Evolutionary conservation across 2,329 filamentous ascomycete species (phyloP), one percentile per base, ranked within the genome.

Genomic region (Stagonosporopsis vannaccii): DNA sequence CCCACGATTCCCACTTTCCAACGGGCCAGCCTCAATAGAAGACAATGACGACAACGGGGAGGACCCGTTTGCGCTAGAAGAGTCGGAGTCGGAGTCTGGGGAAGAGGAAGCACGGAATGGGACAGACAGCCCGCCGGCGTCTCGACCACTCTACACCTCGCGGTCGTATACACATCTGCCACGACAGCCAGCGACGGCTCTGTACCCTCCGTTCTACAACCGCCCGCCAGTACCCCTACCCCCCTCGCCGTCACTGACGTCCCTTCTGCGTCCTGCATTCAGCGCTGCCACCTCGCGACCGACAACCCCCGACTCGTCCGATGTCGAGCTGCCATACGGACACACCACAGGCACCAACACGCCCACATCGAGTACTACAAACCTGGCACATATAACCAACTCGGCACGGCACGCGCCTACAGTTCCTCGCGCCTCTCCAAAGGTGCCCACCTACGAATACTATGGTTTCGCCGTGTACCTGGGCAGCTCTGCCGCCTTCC

Each of bases 381-480:
- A 85, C 62, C 84, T 85, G 6, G 84, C 85, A 56, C 82, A 82
- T 23, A 82, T 85, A 58, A 83, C 82, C 4, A 82, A 81, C 71
- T 87, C 84, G 25, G 87, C 83, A 51, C 81, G 79, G 45, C 82
- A 80, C 67, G 84, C 80, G 59, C 84, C 81, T 59, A 88, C 85
- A 2, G 86, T 97, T 17, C 91, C 93, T 6, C 89, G 92, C 52
- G 93, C 92, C 1, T 89, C 89, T 50, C 95, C 95, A 1, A 92
- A 95, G 73, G 93, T 99, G 2, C 95, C 95, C n/a, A 99, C 95
- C 0, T 98, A 99, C 80, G 95, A 99, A 75, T 99, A 98, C 85
- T 98, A 98, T 75, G 95, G 95, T 74, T 99, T 99, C 78, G 94
- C 96, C 50, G 85, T 99, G 45, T 98, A 99, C 79, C 84, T 99